Evolutionary conservation across 169 alveolate genomes (phyloP).

Genomic region (Perkinsus chesapeaki): DNA sequence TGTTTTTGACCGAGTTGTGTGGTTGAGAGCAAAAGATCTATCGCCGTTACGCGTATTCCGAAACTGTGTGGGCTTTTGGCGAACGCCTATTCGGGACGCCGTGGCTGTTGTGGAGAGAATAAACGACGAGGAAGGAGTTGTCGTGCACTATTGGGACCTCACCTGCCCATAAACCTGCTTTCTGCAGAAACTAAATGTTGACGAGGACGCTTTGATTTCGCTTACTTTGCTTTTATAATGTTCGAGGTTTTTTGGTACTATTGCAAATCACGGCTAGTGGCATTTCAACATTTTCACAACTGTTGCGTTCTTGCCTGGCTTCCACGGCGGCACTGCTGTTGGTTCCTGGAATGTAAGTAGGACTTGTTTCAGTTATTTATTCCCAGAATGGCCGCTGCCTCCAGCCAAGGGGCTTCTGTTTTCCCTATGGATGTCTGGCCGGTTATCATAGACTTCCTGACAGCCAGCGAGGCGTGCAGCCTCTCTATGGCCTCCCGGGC

Average conservation of each 20-base stretch:
- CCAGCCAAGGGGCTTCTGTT: not conserved
- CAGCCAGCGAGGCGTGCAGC: not conserved
- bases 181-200: no score
- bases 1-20: not conserved
- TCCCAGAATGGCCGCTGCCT: not conserved
- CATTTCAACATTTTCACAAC: no score
- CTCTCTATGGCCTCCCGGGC: not conserved
- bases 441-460: not conserved
- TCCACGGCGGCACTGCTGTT: no score
- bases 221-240: no score
- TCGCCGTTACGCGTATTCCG: not conserved
- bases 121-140: not conserved
- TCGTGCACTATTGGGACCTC: not conserved
- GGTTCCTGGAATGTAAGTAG: no score
- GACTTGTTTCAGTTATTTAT: not conserved
- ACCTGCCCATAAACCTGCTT: no score
- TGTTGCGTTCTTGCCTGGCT: no score
- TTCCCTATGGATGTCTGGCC: not conserved
- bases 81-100: not conserved
- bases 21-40: not conserved
- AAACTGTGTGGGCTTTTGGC: not conserved
- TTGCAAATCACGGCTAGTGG: no score
- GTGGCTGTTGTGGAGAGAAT: not conserved
- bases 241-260: no score
- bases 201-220: no score